Evolutionary conservation across 805 yeast species (phyloP).

Genomic region (Lachancea thermotolerans): DNA sequence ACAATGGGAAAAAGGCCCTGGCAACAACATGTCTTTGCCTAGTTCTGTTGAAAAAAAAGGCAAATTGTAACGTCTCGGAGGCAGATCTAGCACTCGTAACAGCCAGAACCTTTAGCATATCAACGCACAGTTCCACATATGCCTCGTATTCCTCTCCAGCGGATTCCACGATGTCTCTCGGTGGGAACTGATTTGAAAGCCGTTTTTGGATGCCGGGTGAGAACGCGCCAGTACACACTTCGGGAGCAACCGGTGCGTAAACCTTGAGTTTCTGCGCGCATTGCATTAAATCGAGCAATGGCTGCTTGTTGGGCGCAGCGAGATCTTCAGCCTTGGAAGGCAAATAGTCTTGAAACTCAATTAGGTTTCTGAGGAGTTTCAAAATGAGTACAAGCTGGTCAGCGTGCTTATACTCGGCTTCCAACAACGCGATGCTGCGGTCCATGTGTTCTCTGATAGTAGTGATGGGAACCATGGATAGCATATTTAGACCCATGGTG

Average conservation of each 20-base stretch:
- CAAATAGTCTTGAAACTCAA: conserved; percentile 13
- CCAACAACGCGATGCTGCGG: background rate
- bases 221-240: conserved; percentile 32
- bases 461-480: conserved; percentile 15
- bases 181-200: conserved; percentile 44
- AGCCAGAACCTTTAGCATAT: conserved; percentile 33
- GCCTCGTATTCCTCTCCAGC: conserved; percentile 26
- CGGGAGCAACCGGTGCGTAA: conserved; percentile 7
- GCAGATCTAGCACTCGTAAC: conserved; percentile 28
- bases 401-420: conserved; percentile 12
- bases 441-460: conserved; percentile 2
- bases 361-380: conserved; percentile 16
- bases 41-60: conserved; percentile 30
- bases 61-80: conserved; percentile 29
- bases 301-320: background rate
- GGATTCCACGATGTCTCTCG: conserved; percentile 30
- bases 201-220: conserved; percentile 43
- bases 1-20: conserved; percentile 57
- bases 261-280: background rate
- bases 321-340: conserved; percentile 2
- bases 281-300: conserved; percentile 1
- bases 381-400: conserved; percentile 15
- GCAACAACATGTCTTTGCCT: conserved; percentile 40
- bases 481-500: conserved; percentile 47
- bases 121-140: conserved; percentile 30